phyloP scores from a whole-genome alignment of 208 protist species.

The Porcisia deanei region DNA sequence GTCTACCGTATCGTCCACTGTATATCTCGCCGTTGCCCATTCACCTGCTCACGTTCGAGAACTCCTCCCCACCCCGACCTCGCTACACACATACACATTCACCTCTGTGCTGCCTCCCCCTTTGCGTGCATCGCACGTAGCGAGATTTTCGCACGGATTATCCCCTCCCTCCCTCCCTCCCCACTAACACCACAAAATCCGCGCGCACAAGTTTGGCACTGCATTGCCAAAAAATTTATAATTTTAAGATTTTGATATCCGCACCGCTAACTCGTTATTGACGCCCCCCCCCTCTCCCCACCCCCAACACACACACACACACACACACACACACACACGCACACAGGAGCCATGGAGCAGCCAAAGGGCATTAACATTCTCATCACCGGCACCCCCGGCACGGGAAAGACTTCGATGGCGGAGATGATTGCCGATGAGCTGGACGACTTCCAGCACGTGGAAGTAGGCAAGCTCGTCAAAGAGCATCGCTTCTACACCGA shows the following conservation, averaged over 20 bases:
- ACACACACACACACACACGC: background rate
- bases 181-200: background rate
- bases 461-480: conserved; percentile 93
- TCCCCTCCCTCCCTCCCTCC: too few species aligned
- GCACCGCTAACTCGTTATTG: background rate
- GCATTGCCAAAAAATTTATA: background rate
- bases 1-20: background rate
- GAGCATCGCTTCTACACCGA: conserved; percentile 91
- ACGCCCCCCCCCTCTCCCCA: too few species aligned
- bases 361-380: conserved; percentile 90
- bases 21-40: background rate
- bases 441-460: conserved; percentile 74
- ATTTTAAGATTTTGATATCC: background rate
- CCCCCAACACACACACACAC: too few species aligned
- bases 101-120: background rate
- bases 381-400: conserved; percentile 96
- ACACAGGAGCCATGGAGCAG: conserved; percentile 41
- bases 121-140: background rate
- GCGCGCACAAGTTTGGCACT: background rate
- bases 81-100: background rate
- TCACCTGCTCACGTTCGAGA: background rate
- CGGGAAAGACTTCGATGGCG: conserved; percentile 95
- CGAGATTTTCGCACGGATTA: background rate
- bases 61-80: background rate
- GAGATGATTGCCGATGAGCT: conserved; percentile 77